Base-by-base conservation (phyloP, 768 basidiomycete species). In the Sporobolomyces phaffii region DNA sequence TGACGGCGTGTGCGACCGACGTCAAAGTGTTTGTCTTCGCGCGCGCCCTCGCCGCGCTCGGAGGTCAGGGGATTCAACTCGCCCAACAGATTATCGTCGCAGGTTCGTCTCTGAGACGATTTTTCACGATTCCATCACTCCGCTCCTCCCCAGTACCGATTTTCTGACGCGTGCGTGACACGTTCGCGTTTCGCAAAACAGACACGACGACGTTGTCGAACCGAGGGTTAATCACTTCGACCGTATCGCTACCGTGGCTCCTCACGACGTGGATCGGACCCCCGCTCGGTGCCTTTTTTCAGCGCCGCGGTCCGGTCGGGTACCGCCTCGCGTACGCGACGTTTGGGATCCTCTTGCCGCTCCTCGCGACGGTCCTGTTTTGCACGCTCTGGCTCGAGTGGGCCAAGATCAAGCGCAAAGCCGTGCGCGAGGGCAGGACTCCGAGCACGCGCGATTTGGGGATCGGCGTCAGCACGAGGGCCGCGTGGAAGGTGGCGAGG, bases 161-260 rank as follows among this genome's bases (percentile, higher is more conserved):
- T n/a, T n/a, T n/a, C n/a, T n/a, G n/a, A n/a, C n/a, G 1, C 36
- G 7, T 14, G 15, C 3, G 36, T 61, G 20, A 51, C 15, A 1
- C 3, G 24, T 22, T 22, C n/a, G 8, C 1, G 6, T 10, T 3
- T 26, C 28, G n/a, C n/a, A n/a, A n/a, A 0, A 11, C 54, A 73
- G 74, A 75, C 50, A 75, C 73, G 36, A 71, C 74, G 5, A 68
- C 73, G 0, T 58, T 75, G 15, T 49, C 72, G 15, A 73, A 72
- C 50, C 73, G 74, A 31, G 73, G 62, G 13, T 65, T 75, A 29
- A 65, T 74, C 48, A 73, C 69, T 22, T 63, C 65, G 28, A 75
- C 74, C 28, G 65, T 74, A 52, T 72, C 72, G n/a, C 62, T 73
- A 20, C 74, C 74, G 4, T 75, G 74, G 74, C 49, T 74, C 31